phyloP scores from a whole-genome alignment of 176 grass and related monocot genomes.

The Carex pumila region DNA sequence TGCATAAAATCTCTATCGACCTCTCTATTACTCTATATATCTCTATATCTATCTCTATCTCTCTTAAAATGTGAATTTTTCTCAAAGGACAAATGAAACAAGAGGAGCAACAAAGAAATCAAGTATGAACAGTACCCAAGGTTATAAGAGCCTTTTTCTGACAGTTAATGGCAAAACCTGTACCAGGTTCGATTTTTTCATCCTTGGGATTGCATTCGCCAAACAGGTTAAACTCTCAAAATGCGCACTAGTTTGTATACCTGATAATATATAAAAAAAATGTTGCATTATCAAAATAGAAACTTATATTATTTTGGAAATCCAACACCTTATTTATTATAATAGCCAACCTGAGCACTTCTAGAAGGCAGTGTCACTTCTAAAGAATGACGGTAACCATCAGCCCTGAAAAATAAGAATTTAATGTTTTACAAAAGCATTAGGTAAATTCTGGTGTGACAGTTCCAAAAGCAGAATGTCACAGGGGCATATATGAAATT shows the following conservation, averaged over 20 bases:
- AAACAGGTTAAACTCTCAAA: slow-evolving; percentile 47
- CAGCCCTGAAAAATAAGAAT: slow-evolving; percentile 39
- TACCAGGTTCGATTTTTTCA: too few species aligned
- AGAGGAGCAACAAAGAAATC: not conserved
- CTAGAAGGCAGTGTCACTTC: slow-evolving; percentile 70
- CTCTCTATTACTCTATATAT: not conserved
- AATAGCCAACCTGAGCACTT: slow-evolving; percentile 78
- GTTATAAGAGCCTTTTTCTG: not conserved
- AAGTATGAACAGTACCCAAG: not conserved
- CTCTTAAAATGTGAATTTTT: not conserved
- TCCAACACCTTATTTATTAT: slow-evolving; percentile 2
- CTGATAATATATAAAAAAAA: slow-evolving; percentile 35
- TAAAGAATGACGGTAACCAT: slow-evolving; percentile 70
- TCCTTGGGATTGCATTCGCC: not conserved
- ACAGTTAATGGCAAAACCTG: not conserved
- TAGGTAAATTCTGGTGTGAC: not conserved
- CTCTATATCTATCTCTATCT: not conserved
- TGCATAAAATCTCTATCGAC: not conserved
- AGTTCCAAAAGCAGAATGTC: not conserved
- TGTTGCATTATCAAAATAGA: not conserved
- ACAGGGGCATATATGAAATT: not conserved
- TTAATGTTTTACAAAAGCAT: not conserved
- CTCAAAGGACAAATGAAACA: not conserved
- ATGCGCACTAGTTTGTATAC: slow-evolving; percentile 82
- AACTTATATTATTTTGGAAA: slow-evolving; percentile 19